Evolutionary conservation across 805 yeast genomes (phyloP), one percentile per base, ranked within the genome.

Genomic region (Priceomyces melissophilus): DNA sequence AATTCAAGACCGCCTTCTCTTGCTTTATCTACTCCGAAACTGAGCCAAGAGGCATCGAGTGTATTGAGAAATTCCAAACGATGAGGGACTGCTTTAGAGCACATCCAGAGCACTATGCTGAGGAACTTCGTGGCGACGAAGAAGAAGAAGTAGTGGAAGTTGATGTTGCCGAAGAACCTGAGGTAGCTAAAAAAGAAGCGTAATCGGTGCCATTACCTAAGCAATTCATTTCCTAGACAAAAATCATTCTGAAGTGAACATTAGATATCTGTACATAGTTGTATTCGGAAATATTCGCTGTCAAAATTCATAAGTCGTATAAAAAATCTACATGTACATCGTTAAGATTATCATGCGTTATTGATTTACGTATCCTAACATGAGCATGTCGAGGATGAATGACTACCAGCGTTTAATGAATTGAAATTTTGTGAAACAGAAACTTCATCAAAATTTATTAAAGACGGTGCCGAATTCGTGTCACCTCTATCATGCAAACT

Each of bases 1-100:
- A 54, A 45, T 57, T 61, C 44, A 62, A 61, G 45, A 88, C 79
- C 39, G 98, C 99, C 0, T 93, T 93, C 63, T 76, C 95, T 8
- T 93, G 99, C 63, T 93, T 93, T 58, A 91, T 93, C 32, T 89
- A 84, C 71, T 89, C 97, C 5, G 87, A 84, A 55, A 83, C 84
- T 43, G 98, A 91, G 61, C 97, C 98, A 60, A 91, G 91, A 72
- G 99, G 99, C 37, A 79, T 86, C 46, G 97, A 93, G 63, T 93
- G 99, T 68, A 79, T 91, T 52, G 87, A 85, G 54, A 85, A 86
- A 69, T 93, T 91, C 69, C 81, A 83, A 62, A 78, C 71, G 55
- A 93, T 91, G 98, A 96, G 95, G 70, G 76, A 79, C 47, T 93
- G 99, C 69, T 93, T 93, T 81, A 82, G 91, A 71, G 72, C 78